Conservation (phyloP, 495 filamentous ascomycete genomes). For the Aspergillus cavernicola region DNA sequence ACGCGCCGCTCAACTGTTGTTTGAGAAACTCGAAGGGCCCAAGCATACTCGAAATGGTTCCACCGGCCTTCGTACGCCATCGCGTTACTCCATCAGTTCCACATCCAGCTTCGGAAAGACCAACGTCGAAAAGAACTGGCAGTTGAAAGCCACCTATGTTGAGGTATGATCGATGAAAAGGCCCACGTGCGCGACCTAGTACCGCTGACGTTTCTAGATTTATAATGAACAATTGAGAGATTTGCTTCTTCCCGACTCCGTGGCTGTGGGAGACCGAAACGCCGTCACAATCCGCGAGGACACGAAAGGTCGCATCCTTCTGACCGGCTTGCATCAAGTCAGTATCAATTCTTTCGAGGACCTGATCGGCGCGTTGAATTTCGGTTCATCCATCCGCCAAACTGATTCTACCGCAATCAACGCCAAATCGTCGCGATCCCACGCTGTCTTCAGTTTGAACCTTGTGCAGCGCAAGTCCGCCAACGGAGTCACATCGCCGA, state of each 20-base stretch:
- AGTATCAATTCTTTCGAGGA: conserved; percentile 91
- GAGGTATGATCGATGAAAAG: conserved; percentile 52
- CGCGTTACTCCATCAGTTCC: conserved; percentile 69
- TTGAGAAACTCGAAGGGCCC: conserved; percentile 73
- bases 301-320: conserved; percentile 88
- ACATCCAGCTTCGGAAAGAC: conserved; percentile 49
- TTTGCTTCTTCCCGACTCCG: conserved; percentile 76
- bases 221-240: conserved; percentile 97
- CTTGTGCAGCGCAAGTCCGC: conserved; percentile 80
- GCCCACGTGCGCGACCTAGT: too few species aligned
- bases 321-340: conserved; percentile 85
- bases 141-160: conserved; percentile 92
- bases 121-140: conserved; percentile 76
- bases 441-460: conserved; percentile 96
- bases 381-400: conserved; percentile 91
- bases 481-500: conserved; percentile 42
- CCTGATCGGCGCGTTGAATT: conserved; percentile 80
- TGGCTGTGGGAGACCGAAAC: conserved; percentile 63
- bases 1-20: conserved; percentile 80
- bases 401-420: conserved; percentile 99
- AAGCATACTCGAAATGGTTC: conserved; percentile 57
- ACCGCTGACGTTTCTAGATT: conserved; percentile 50
- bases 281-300: conserved; percentile 87
- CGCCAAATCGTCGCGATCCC: conserved; percentile 96
- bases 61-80: conserved; percentile 77